Conservation (phyloP, 2,329 filamentous ascomycete species). For the Fusarium vanettenii region DNA sequence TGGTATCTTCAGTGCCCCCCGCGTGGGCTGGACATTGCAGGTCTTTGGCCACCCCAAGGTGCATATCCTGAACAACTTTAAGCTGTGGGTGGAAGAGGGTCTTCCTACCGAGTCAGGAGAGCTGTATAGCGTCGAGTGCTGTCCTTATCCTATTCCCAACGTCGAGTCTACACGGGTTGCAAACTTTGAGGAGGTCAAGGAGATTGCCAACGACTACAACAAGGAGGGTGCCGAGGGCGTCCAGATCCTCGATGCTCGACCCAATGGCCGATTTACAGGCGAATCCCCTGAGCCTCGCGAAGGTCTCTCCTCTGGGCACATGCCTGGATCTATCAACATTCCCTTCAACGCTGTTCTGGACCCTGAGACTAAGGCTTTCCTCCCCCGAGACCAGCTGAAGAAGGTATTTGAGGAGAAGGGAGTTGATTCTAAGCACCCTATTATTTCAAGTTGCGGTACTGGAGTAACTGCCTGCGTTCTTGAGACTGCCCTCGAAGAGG, state of each 20-base stretch:
- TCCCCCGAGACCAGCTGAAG: slow-evolving; percentile 77
- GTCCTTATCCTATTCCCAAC: slow-evolving; percentile 72
- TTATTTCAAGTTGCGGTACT: slow-evolving; percentile 91
- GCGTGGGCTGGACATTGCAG: slow-evolving; percentile 92
- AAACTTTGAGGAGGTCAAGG: slow-evolving; percentile 84
- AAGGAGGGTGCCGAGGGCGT: slow-evolving; percentile 87
- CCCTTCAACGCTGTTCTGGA: slow-evolving; percentile 86
- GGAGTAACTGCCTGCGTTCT: slow-evolving; percentile 94
- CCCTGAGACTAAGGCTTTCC: slow-evolving; percentile 82
- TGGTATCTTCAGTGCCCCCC: slow-evolving; percentile 92
- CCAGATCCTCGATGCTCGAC: slow-evolving; percentile 90
- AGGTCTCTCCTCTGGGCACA: slow-evolving; percentile 89
- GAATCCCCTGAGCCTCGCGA: slow-evolving; percentile 86
- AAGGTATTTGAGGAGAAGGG: slow-evolving; percentile 84
- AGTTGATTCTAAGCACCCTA: slow-evolving; percentile 81
- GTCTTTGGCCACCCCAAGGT: slow-evolving; percentile 91
- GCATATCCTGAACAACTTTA: slow-evolving; percentile 95
- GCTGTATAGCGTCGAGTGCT: slow-evolving; percentile 74
- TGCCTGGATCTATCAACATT: slow-evolving; percentile 87
- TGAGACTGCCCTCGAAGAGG: slow-evolving; percentile 85
- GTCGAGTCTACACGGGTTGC: slow-evolving; percentile 74
- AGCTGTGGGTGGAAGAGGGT: slow-evolving; percentile 88
- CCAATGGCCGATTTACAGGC: slow-evolving; percentile 83
- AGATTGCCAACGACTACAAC: slow-evolving; percentile 79
- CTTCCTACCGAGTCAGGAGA: slow-evolving; percentile 85